These are phyloP conservation scores for Aspergillus panamensis DNA, from an alignment of 495 filamentous ascomycete genomes.

Conservation along the genomic window DNA sequence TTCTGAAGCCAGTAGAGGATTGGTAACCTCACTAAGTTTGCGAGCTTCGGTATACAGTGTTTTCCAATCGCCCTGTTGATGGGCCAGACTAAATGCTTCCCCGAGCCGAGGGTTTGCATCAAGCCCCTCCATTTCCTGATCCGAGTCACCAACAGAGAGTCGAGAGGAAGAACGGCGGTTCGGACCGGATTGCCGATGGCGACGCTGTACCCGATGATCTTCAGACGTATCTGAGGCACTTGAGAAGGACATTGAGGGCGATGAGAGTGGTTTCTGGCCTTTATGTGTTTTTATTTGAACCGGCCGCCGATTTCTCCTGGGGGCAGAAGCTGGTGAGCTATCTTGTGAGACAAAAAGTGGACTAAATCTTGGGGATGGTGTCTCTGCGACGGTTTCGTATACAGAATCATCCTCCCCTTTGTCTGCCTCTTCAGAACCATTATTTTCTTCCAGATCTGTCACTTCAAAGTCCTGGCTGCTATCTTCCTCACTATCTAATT, in stretches of 20 bases:
- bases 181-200: background rate
- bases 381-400: background rate
- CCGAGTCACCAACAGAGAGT: background rate
- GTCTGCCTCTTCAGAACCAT: background rate
- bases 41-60: conserved; percentile 4
- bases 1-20: background rate
- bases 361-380: background rate
- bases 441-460: background rate
- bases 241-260: background rate
- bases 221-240: background rate
- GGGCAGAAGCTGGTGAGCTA: background rate
- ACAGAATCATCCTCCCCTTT: background rate
- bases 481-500: background rate
- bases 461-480: background rate
- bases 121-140: background rate
- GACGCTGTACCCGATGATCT: background rate
- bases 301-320: background rate
- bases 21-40: background rate
- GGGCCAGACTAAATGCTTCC: conserved; percentile 10
- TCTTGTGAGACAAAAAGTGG: background rate
- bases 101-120: conserved; percentile 7
- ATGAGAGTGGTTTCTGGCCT: background rate
- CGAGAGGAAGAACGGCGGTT: background rate
- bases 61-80: conserved; percentile 16
- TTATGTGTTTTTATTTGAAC: background rate